A percentile compares a stretch with the other conserved stretches of the same genome.
Evolutionary conservation across 345 rosid genomes (phyloP).

Genomic region (Eucalyptus pauciflora): DNA sequence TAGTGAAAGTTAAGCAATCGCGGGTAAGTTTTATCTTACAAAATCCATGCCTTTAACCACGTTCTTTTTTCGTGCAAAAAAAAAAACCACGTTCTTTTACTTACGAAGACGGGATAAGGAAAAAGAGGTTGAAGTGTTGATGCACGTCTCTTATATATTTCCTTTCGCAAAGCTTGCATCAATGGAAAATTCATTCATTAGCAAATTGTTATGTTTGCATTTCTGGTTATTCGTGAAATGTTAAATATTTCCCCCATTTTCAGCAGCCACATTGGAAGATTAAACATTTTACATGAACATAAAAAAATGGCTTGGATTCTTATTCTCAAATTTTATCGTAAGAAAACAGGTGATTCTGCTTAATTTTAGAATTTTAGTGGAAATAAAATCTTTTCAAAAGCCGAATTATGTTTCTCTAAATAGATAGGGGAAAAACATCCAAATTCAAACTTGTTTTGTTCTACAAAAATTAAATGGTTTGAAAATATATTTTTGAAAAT

Average conservation of each 20-base stretch:
- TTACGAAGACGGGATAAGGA: background rate
- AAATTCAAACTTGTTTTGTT: background rate
- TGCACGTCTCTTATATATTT: background rate
- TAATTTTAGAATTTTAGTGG: background rate
- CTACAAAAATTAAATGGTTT: too few relatives aligned
- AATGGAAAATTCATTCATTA: background rate
- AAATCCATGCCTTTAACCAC: background rate
- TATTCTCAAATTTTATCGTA: background rate
- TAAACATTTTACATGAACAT: background rate
- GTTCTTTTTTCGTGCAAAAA: too few relatives aligned
- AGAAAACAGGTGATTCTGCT: background rate
- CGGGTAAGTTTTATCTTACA: background rate
- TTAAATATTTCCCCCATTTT: background rate
- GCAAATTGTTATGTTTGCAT: background rate
- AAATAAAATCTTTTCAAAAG: background rate
- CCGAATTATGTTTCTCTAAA: background rate
- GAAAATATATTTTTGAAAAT: too few relatives aligned
- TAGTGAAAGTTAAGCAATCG: background rate
- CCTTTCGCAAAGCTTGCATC: too few relatives aligned
- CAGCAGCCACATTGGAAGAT: background rate
- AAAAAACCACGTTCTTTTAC: background rate
- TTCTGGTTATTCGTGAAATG: background rate
- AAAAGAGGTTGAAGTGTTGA: background rate
- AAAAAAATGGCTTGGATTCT: background rate
- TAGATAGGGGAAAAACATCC: background rate